Evolutionary conservation across 108 stramenopile species (phyloP), one percentile per base, ranked within the genome.

Genomic region (Skeletonema potamos): DNA sequence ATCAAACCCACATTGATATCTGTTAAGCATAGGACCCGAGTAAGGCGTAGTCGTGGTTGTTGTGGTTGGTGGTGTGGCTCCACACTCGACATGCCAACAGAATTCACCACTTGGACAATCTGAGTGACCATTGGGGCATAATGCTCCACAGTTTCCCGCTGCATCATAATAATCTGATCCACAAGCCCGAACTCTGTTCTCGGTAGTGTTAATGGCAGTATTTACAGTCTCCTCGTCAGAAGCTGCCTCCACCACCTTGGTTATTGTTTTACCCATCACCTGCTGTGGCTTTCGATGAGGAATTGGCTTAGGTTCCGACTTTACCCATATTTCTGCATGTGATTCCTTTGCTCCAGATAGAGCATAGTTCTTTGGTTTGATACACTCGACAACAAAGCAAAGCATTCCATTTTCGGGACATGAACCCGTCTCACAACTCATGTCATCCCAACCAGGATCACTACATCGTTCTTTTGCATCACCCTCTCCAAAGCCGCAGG

Each of bases 21-120:
- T 54, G 54, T 39, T 34, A 4, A 62, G 3, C 33, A 32, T 72
- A 37, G 11, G 10, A 43, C 34, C 8, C 5, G 26, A 37, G 32
- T 44, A 55, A 27, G 0, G 6, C 15, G 51, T 30, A 29, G 62
- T 39, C 11, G 41, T 71, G 9, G 27, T 41, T 0, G 71, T 34
- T n/a, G 46, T 43, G 7, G 26, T 33, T 11, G 61, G 30, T 5
- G 27, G 29, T 27, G 0, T 61, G 15, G 43, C 46, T 17, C 54
- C 41, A 55, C 70, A 72, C 34, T 72, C 61, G 20, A 72, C 46
- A 34, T 62, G 62, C 30, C 62, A 72, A 33, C 70, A 72, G 44
- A 72, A 72, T 13, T 72, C 32, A 33, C 61, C 70, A 54, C 0
- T 20, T 24, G 70, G 62, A 51, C 70, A 72, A 48, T 72, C 70